Conservation (phyloP, 768 basidiomycete genomes). For the Saitozyma sp. region DNA sequence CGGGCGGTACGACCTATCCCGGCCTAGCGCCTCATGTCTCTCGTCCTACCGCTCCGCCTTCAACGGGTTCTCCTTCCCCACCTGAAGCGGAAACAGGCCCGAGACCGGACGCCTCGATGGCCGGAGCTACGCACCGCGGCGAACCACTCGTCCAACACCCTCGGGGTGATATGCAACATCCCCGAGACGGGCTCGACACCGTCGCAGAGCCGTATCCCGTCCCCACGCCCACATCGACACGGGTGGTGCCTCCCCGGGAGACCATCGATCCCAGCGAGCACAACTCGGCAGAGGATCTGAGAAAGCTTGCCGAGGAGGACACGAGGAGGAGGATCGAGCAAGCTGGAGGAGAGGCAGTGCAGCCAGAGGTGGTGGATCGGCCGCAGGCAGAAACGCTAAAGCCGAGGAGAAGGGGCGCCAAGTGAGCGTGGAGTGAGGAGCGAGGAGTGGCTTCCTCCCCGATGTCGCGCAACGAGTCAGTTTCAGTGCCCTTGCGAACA, state of each 20-base stretch:
- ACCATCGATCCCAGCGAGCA: slow-evolving; percentile 31
- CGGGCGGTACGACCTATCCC: too few relatives aligned
- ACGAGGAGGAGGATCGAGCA: slow-evolving; percentile 37
- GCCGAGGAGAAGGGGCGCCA: too few relatives aligned
- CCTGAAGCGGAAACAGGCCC: background rate
- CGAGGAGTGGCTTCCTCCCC: too few relatives aligned
- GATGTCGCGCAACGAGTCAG: too few relatives aligned
- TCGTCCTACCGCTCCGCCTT: too few relatives aligned
- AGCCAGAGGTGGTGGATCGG: too few relatives aligned
- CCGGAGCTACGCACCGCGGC: background rate
- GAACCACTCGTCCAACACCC: slow-evolving; percentile 8
- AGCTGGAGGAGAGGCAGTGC: too few relatives aligned
- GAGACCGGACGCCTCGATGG: background rate
- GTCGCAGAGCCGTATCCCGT: slow-evolving; percentile 15
- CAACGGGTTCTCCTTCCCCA: slow-evolving; percentile 3
- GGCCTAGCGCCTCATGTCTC: too few relatives aligned
- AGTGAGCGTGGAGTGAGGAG: too few relatives aligned
- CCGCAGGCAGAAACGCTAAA: too few relatives aligned
- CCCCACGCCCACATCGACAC: slow-evolving; percentile 23
- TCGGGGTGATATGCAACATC: background rate
- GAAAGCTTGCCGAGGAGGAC: slow-evolving; percentile 41
- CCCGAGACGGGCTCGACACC: background rate
- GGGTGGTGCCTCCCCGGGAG: slow-evolving; percentile 18
- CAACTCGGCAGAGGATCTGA: slow-evolving; percentile 31
- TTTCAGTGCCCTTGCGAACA: too few relatives aligned